These are phyloP conservation scores for Agrocybe pediades DNA, from an alignment of 768 basidiomycete genomes.

Conservation along the genomic window DNA sequence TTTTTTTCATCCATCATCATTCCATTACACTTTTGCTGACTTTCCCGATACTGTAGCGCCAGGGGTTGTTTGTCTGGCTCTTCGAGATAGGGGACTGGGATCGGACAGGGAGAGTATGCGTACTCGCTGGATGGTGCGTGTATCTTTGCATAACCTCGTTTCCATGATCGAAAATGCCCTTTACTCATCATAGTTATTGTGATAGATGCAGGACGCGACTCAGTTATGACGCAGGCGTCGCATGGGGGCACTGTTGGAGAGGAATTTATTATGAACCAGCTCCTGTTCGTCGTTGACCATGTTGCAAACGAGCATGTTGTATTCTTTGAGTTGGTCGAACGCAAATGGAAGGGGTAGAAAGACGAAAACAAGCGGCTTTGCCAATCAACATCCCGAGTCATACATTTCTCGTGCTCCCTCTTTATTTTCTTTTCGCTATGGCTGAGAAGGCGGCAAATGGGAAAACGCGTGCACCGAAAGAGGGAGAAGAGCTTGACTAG, in stretches of 20 bases:
- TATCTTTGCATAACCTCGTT: too few relatives aligned
- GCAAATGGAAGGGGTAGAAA: constrained; percentile 96
- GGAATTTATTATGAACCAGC: constrained; percentile 86
- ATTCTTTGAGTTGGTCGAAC: constrained; percentile 93
- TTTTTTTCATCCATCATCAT: too few relatives aligned
- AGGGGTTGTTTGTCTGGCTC: too few relatives aligned
- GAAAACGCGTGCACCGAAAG: constrained; percentile 46
- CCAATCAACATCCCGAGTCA: too few relatives aligned
- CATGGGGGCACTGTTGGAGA: constrained; percentile 53
- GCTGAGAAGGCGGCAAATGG: constrained; percentile 56
- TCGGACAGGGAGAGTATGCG: too few relatives aligned
- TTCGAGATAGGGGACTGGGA: too few relatives aligned
- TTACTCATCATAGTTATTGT: too few relatives aligned
- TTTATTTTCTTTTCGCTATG: too few relatives aligned
- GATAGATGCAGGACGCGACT: constrained; percentile 28
- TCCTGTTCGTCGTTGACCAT: constrained; percentile 96
- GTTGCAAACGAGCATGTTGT: constrained; percentile 98
- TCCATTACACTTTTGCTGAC: too few relatives aligned
- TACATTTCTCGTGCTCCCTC: not conserved
- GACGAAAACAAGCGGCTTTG: constrained; percentile 83
- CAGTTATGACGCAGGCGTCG: constrained; percentile 22
- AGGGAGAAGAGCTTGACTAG: constrained; percentile 90
- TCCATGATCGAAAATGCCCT: too few relatives aligned
- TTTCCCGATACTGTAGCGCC: too few relatives aligned
- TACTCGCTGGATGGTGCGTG: too few relatives aligned